phyloP scores from a whole-genome alignment of 495 filamentous ascomycete genomes.

The Daldinia concentrica region DNA sequence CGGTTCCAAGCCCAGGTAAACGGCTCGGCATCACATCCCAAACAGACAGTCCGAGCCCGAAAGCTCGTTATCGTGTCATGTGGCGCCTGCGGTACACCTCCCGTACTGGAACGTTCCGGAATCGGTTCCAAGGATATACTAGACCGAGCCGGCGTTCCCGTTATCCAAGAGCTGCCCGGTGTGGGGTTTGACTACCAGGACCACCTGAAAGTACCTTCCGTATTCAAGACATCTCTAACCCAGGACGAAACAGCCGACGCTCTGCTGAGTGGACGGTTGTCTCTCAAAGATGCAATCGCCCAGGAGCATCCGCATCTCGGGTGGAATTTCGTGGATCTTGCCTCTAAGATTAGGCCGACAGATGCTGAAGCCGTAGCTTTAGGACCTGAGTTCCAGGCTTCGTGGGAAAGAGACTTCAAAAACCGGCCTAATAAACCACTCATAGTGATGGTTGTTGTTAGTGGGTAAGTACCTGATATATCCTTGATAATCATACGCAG shows the following conservation, averaged over 20 bases:
- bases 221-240: constrained; percentile 46
- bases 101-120: constrained; percentile 70
- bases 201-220: constrained; percentile 51
- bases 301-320: constrained; percentile 47
- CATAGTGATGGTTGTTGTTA: constrained; percentile 45
- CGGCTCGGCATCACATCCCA: constrained; percentile 18
- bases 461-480: constrained; percentile 33
- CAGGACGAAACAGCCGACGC: constrained; percentile 52
- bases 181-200: constrained; percentile 63
- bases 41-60: constrained; percentile 54
- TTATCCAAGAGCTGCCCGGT: constrained; percentile 55
- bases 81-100: constrained; percentile 65
- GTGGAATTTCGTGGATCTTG: constrained; percentile 61
- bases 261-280: constrained; percentile 36
- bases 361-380: constrained; percentile 53
- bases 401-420: constrained; percentile 59
- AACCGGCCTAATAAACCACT: constrained; percentile 50
- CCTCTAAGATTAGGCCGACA: constrained; percentile 54
- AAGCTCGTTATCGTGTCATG: constrained; percentile 66
- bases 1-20: constrained; percentile 34
- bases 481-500: background rate
- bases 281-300: constrained; percentile 36
- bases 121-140: constrained; percentile 53
- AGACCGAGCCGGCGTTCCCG: constrained; percentile 42
- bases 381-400: constrained; percentile 51